Evolutionary conservation across 441 rosid species (phyloP).

Genomic region (Arabidopsis hybrid): DNA sequence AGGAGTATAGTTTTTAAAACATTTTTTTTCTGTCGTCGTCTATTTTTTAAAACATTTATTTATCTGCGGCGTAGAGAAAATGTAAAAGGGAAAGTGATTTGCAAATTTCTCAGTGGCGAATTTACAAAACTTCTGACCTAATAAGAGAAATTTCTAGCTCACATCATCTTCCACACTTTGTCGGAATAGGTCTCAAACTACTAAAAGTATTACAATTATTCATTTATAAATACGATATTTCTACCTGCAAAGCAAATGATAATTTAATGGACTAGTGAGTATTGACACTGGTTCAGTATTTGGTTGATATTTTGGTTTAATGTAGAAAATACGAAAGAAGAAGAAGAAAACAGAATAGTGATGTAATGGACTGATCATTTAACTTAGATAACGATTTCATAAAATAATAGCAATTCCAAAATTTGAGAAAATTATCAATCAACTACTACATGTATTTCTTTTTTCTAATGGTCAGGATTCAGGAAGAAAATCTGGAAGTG

Average conservation of each 20-base stretch:
- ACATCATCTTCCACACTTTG: slow-evolving; percentile 38
- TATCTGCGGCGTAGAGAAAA: slow-evolving; percentile 15
- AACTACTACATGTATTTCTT: not conserved
- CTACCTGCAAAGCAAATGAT: slow-evolving; percentile 6
- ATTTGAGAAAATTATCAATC: not conserved
- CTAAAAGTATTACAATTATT: slow-evolving; percentile 16
- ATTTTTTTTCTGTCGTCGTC: not conserved
- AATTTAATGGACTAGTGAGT: not conserved
- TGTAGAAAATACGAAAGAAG: not conserved
- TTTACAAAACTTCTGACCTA: slow-evolving; percentile 30
- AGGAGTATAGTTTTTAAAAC: not conserved
- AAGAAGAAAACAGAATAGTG: not conserved
- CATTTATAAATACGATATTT: slow-evolving; percentile 1
- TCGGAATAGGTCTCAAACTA: slow-evolving; percentile 32
- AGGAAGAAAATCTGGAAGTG: slow-evolving; percentile 34
- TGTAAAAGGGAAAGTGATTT: slow-evolving; percentile 9
- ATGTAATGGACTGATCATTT: too few species aligned
- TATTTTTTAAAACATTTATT: not conserved
- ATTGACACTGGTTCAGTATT: not conserved
- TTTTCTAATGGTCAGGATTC: not conserved
- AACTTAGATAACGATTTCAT: not conserved
- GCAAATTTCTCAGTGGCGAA: slow-evolving; percentile 30
- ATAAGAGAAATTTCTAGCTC: slow-evolving; percentile 24
- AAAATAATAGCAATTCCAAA: not conserved
- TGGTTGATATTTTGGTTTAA: not conserved